Conservation (phyloP, 805 yeast species). For the Naumovozyma dairenensis region DNA sequence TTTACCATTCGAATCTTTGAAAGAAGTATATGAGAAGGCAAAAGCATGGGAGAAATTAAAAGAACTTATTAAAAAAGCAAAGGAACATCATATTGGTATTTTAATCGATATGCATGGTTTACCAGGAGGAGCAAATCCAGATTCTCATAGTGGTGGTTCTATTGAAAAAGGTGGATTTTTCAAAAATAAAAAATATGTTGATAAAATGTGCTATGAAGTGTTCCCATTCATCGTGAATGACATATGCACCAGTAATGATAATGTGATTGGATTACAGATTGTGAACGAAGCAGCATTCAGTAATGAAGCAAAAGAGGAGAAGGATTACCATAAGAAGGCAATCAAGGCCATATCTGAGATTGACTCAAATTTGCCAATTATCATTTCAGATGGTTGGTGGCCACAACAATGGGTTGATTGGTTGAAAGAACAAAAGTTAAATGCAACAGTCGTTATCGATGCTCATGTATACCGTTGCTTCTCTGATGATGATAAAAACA, state of each 20-base stretch:
- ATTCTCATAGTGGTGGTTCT: slow-evolving; percentile 73
- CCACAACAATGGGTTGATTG: slow-evolving; percentile 67
- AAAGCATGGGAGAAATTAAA: slow-evolving; percentile 52
- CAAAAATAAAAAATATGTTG: slow-evolving; percentile 35
- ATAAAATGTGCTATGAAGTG: slow-evolving; percentile 37
- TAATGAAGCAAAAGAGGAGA: slow-evolving; percentile 42
- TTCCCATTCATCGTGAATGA: slow-evolving; percentile 56
- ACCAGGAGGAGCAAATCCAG: slow-evolving; percentile 87
- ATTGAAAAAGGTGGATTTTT: slow-evolving; percentile 23
- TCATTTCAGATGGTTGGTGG: slow-evolving; percentile 94
- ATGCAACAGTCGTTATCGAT: slow-evolving; percentile 65
- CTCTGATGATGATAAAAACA: slow-evolving; percentile 59
- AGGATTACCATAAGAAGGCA: slow-evolving; percentile 57
- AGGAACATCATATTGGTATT: slow-evolving; percentile 53
- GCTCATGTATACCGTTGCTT: slow-evolving; percentile 82
- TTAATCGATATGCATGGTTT: slow-evolving; percentile 80
- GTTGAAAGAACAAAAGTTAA: slow-evolving; percentile 33
- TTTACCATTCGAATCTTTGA: slow-evolving; percentile 51
- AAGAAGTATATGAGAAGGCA: slow-evolving; percentile 55
- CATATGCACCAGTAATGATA: slow-evolving; percentile 41
- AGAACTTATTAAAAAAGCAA: slow-evolving; percentile 51
- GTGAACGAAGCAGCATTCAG: slow-evolving; percentile 75
- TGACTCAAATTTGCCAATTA: slow-evolving; percentile 53
- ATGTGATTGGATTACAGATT: slow-evolving; percentile 73
- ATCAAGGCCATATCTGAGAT: slow-evolving; percentile 45